Percentiles rank a stretch among this genome's conserved stretches.
Conservation (phyloP, 148 eudicot species). For the Vaccinium vitisidaea region DNA sequence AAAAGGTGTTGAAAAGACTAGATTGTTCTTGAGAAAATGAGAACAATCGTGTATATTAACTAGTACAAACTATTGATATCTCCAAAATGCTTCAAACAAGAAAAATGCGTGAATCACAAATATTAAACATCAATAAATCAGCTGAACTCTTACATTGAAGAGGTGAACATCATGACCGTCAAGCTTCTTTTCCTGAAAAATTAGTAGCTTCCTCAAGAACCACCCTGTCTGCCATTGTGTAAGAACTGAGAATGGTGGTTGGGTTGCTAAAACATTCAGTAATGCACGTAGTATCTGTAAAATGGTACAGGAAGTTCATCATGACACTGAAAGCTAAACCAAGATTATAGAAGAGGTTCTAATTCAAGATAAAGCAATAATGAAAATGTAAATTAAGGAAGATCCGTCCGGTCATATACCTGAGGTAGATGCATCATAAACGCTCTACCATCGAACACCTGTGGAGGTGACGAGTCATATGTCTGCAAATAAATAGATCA, state of each 20-base stretch:
- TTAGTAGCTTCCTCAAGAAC: slow-evolving; percentile 47
- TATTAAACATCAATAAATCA: slow-evolving; percentile 18
- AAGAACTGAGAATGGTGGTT: slow-evolving; percentile 31
- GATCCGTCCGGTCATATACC: slow-evolving; percentile 26
- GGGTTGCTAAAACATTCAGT: slow-evolving; percentile 37
- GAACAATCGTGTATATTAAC: neutral
- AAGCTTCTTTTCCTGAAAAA: slow-evolving; percentile 34
- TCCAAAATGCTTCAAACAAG: slow-evolving; percentile 6
- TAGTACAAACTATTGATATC: neutral
- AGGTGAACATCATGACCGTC: slow-evolving; percentile 38
- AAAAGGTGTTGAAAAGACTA: neutral
- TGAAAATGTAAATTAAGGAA: neutral
- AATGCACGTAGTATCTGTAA: slow-evolving; percentile 46
- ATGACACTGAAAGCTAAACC: neutral
- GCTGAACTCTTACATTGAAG: slow-evolving; percentile 41
- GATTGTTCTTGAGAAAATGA: neutral
- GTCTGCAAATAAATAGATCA: slow-evolving; percentile 27
- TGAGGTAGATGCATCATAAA: slow-evolving; percentile 37
- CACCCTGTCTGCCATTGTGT: slow-evolving; percentile 51
- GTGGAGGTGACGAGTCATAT: slow-evolving; percentile 21
- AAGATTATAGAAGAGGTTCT: neutral
- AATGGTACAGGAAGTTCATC: slow-evolving; percentile 14
- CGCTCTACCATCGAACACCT: slow-evolving; percentile 21
- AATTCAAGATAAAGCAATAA: neutral
- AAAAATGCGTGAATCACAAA: slow-evolving; percentile 16